Percentiles rank a stretch among this genome's conserved stretches.
Evolutionary conservation across 148 eudicot species (phyloP).

Genomic region (Amaranthus palmeri): DNA sequence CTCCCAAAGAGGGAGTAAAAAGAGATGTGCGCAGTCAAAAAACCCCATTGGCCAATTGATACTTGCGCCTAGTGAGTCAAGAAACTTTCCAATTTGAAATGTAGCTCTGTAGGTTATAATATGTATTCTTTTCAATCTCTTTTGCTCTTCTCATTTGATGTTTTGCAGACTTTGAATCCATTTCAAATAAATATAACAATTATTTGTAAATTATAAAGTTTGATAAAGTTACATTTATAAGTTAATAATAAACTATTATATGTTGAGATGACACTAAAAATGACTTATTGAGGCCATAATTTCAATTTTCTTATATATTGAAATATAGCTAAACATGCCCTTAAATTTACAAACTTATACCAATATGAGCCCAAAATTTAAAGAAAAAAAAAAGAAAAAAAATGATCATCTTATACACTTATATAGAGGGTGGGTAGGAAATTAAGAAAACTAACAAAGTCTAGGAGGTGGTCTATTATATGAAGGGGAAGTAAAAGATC

Average conservation of each 20-base stretch:
- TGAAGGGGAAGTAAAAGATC: slow-evolving; percentile 14
- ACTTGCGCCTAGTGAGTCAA: no score
- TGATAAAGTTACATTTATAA: no score
- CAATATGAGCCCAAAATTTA: neutral
- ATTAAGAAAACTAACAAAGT: slow-evolving; percentile 40
- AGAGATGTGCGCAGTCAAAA: no score
- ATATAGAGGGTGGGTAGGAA: neutral
- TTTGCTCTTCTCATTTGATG: neutral
- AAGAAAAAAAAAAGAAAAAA: no score
- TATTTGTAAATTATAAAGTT: no score
- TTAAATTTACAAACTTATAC: slow-evolving; percentile 20
- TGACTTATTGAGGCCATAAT: neutral
- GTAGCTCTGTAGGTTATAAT: no score
- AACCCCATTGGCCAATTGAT: no score
- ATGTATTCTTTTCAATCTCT: neutral
- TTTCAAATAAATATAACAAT: neutral
- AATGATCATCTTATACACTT: slow-evolving; percentile 11
- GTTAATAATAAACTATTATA: no score
- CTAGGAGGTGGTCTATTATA: slow-evolving; percentile 50
- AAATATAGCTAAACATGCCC: neutral
- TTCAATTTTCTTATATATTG: slow-evolving; percentile 9
- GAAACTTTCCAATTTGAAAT: neutral
- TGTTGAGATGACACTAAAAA: neutral
- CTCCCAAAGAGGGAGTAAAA: no score
- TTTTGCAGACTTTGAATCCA: neutral